Evolutionary conservation across 345 rosid species (phyloP), one percentile per base, ranked within the genome.

Genomic region (Garcia nutans): DNA sequence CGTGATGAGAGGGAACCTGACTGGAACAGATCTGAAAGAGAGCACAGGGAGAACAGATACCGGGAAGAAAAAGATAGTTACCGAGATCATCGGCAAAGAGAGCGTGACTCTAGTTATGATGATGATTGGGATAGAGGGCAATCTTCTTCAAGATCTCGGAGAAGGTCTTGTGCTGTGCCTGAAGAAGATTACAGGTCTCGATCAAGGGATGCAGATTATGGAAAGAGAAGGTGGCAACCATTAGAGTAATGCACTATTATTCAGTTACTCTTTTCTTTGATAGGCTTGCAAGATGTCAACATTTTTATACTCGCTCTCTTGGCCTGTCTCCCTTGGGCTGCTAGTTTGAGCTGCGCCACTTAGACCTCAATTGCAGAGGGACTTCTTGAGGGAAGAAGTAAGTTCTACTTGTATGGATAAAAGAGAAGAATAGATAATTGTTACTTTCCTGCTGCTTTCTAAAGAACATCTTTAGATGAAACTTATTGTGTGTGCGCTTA

Each of bases 191-290:
- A 84, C 77, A 87, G 87, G 86, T 84, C 94, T 67, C 82, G 91
- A 74, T 85, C 93, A 10, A 86, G 97, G 86, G 94, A 92, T 85
- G 89, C 69, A 33, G 97, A 90, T 76, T 89, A 90, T 63, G 93
- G 91, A 50, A 90, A 92, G 87, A 87, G 91, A 84, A 89, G 97
- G 74, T 90, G 91, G 52, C 49, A 75, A 58, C 86, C 89, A 20
- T 86, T 87, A 28, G 89, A 87, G 71, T 87, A 84, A 87, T 37
- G 5, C 23, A 58, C 63, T 68, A 74, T 57, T 23, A 33, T 37
- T 49, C 66, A 26, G 58, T 63, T 78, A 62, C 44, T 68, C 74
- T 60, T 65, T 37, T 74, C 66, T 58, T 41, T 59, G 66, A 71
- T 69, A 37, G 71, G 58, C 68, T 33, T 54, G 56, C 60, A 56